Evolutionary conservation across 23 red algal species (phyloP).

Genomic region (Cyanidiococcus yangmingshanensis): DNA sequence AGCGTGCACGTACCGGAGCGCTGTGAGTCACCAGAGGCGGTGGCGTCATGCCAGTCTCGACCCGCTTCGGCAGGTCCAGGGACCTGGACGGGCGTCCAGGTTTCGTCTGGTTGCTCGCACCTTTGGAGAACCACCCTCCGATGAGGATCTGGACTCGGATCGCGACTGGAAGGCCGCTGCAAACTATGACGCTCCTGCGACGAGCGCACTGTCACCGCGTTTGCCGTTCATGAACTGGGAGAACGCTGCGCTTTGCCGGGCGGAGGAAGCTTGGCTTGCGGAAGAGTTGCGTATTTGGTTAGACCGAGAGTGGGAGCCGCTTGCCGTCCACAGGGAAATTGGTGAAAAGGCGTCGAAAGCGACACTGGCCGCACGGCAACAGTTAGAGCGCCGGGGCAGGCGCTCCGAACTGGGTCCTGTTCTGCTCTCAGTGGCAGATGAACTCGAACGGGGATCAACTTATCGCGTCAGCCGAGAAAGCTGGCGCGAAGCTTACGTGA

Average conservation of each 20-base stretch:
- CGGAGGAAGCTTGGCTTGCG: background rate
- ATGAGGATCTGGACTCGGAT: background rate
- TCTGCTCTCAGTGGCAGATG: background rate
- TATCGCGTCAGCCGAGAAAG: background rate
- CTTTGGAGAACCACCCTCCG: background rate
- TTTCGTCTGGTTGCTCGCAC: background rate
- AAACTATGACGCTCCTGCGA: background rate
- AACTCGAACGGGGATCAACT: background rate
- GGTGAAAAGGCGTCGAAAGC: background rate
- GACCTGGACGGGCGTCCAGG: too few species aligned
- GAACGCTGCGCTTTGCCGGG: background rate
- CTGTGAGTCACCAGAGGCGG: too few species aligned
- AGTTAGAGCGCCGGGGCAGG: background rate
- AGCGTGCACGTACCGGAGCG: too few species aligned
- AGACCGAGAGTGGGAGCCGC: constrained; percentile 11
- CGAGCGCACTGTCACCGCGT: background rate
- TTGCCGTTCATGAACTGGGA: background rate
- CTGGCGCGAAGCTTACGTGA: constrained; percentile 9
- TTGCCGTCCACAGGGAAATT: background rate
- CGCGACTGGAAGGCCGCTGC: background rate
- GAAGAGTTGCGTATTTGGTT: background rate
- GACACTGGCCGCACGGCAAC: background rate
- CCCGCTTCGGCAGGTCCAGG: too few species aligned
- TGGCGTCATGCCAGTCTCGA: too few species aligned
- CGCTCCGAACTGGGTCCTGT: background rate